Conservation (phyloP, 306 rosid species). For the Clitoria ternatea region DNA sequence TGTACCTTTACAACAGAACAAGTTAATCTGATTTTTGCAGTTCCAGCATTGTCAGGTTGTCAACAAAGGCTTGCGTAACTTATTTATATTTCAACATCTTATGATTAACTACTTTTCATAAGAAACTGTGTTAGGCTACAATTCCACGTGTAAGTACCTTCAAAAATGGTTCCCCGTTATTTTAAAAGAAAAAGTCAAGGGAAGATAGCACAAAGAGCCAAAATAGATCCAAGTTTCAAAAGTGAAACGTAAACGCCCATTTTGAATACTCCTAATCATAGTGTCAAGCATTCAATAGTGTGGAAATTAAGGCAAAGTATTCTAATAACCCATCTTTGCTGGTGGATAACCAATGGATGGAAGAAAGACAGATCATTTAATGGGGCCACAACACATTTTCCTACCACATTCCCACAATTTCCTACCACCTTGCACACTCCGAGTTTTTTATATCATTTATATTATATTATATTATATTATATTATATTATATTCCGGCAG, state of each 20-base stretch:
- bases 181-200: constrained; percentile 19
- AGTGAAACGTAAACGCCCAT: constrained; percentile 13
- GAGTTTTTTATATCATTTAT: background rate
- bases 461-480: background rate
- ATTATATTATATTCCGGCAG: background rate
- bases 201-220: background rate
- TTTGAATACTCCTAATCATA: background rate
- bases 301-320: constrained; percentile 18
- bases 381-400: constrained; percentile 30
- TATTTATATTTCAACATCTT: too few relatives aligned
- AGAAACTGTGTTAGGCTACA: background rate
- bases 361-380: background rate
- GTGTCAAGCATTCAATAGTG: constrained; percentile 27
- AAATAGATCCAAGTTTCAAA: background rate
- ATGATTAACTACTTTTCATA: background rate
- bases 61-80: background rate
- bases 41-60: background rate
- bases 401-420: constrained; percentile 10
- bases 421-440: background rate
- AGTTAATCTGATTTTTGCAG: background rate
- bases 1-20: background rate
- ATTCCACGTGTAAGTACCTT: background rate
- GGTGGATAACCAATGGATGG: background rate
- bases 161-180: background rate
- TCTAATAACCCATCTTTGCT: constrained; percentile 7